These are phyloP conservation scores for Mortierella sp. DNA, from an alignment of 371 early-diverging fungal species.

Conservation along the genomic window DNA sequence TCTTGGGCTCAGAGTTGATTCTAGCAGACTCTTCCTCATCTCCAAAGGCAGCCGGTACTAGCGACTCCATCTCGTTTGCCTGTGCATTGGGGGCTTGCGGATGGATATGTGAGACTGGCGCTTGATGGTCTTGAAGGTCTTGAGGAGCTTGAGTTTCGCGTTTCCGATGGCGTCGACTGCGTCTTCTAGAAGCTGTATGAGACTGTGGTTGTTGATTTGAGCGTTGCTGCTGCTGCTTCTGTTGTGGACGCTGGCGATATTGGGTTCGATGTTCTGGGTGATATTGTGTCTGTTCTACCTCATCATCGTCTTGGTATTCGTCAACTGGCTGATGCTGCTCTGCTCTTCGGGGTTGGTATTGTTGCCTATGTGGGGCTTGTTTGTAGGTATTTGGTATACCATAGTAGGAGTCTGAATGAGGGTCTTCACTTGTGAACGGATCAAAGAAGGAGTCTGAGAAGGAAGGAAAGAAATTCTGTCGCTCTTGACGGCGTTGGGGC, in stretches of 20 bases:
- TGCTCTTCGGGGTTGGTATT: background rate
- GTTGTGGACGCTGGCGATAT: conserved; percentile 9
- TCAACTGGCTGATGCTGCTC: background rate
- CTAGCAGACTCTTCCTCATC: background rate
- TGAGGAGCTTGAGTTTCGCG: background rate
- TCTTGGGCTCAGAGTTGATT: background rate
- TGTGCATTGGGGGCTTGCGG: background rate
- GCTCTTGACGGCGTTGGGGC: conserved; percentile 25
- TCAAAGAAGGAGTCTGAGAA: conserved; percentile 42
- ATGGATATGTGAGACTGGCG: conserved; percentile 1
- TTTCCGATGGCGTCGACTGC: conserved; percentile 22
- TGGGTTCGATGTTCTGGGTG: conserved; percentile 4
- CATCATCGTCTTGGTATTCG: background rate
- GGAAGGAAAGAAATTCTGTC: conserved; percentile 38
- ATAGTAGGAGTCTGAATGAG: background rate
- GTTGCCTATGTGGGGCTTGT: background rate
- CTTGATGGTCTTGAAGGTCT: background rate
- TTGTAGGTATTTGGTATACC: background rate
- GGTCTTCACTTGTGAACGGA: conserved; percentile 16
- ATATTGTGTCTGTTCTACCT: conserved; percentile 3
- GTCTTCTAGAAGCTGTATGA: conserved; percentile 5
- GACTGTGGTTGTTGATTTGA: background rate
- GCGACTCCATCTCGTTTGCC: background rate
- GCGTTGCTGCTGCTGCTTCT: background rate
- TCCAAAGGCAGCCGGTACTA: background rate